Evolutionary conservation across 306 rosid species (phyloP).

Genomic region (Cucurbita argyrosperma): DNA sequence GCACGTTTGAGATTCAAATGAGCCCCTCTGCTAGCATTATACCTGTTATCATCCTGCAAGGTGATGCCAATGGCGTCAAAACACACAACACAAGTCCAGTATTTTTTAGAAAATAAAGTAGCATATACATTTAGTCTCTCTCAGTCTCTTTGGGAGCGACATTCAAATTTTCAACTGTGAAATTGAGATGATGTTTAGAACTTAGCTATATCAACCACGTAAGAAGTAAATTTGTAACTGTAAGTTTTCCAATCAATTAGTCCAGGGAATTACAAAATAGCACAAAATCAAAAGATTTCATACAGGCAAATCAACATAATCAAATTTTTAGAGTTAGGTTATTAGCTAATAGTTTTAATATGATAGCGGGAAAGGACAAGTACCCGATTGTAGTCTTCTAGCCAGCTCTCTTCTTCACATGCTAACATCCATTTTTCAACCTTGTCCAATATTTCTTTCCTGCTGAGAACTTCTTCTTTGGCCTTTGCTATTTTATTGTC

Average conservation of each 20-base stretch:
- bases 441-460: conserved; percentile 96
- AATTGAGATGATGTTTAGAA: not conserved
- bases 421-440: conserved; percentile 99
- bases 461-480: conserved; percentile 82
- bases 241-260: not conserved
- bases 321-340: not conserved
- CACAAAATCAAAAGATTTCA: not conserved
- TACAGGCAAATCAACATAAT: not conserved
- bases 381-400: conserved; percentile 98
- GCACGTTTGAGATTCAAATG: conserved; percentile 97
- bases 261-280: not conserved
- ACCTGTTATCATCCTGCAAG: conserved; percentile 95
- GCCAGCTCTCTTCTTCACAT: conserved; percentile 99
- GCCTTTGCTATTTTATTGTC: conserved; percentile 85
- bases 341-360: not conserved
- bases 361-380: not conserved
- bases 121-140: not conserved
- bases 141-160: not conserved
- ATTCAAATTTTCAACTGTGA: not conserved
- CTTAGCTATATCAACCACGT: not conserved
- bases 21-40: conserved; percentile 99
- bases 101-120: not conserved
- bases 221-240: not conserved
- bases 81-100: not conserved
- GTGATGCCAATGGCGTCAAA: not conserved